A percentile compares a stretch with the other conserved stretches of the same genome.
Evolutionary conservation across 208 protist species (phyloP).

Genomic region (Crithidia thermophila): DNA sequence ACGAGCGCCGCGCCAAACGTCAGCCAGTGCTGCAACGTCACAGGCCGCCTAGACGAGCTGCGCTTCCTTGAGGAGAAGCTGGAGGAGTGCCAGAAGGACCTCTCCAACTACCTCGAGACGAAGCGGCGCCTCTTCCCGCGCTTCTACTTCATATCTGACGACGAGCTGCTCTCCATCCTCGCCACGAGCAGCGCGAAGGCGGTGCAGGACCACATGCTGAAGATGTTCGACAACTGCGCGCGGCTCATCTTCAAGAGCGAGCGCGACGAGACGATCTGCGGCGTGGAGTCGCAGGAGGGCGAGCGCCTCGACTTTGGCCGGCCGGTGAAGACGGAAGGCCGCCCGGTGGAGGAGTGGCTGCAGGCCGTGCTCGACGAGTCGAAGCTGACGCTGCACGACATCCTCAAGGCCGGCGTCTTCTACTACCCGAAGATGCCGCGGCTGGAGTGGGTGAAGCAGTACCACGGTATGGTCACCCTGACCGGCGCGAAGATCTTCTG

Average conservation of each 20-base stretch:
- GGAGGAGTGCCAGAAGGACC: slow-evolving; percentile 98
- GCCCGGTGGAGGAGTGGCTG: slow-evolving; percentile 98
- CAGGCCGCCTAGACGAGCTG: slow-evolving; percentile 94
- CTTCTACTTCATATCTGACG: slow-evolving; percentile 99
- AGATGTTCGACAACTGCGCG: slow-evolving; percentile 98
- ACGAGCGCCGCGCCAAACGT: slow-evolving; percentile 94
- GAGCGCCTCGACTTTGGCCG: slow-evolving; percentile 94
- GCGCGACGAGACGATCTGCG: slow-evolving; percentile 91
- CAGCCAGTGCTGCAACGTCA: slow-evolving; percentile 91
- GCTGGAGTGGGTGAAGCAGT: slow-evolving; percentile 95
- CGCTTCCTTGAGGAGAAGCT: slow-evolving; percentile 93
- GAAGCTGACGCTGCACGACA: slow-evolving; percentile 89
- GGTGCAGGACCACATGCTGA: slow-evolving; percentile 99
- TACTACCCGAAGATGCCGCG: slow-evolving; percentile 95
- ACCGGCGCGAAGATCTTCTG: slow-evolving; percentile 99
- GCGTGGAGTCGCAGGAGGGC: slow-evolving; percentile 97
- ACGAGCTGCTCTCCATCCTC: slow-evolving; percentile 98
- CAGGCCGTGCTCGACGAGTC: slow-evolving; percentile 96
- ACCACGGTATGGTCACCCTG: slow-evolving; percentile 96
- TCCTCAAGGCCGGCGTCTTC: slow-evolving; percentile 98
- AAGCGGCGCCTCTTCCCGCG: slow-evolving; percentile 98
- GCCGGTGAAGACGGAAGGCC: slow-evolving; percentile 88
- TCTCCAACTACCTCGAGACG: slow-evolving; percentile 98
- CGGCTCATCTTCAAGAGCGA: slow-evolving; percentile 95
- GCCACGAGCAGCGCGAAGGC: slow-evolving; percentile 93